Base-by-base conservation (phyloP, 257 asterid genomes). In the Salvia hispanica region DNA sequence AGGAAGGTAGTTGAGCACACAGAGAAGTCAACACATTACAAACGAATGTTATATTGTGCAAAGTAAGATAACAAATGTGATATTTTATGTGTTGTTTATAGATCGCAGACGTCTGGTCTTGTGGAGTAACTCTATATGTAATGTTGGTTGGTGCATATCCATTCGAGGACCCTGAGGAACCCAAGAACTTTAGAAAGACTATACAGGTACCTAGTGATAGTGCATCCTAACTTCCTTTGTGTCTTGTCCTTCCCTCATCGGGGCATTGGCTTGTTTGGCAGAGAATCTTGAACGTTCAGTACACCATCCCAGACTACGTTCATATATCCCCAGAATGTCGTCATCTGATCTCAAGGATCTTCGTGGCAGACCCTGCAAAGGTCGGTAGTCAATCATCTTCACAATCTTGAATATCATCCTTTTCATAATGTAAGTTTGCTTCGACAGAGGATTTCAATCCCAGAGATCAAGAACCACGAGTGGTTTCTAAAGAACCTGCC, bases 121-220 rank as follows among this genome's bases (percentile, higher is more conserved):
- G 99, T 80, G 99, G 97, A 51, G 99, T 94, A 56, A 94, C 99
- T 15, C 79, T 94, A 58, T 94, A 94, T 51, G 99, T 94, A 60
- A 94, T 94, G 99, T 77, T 94, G 80, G 97, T 94, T 25, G 99
- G 99, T 11, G 97, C 97, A 46, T 94, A 94, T 74, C 99, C 99
- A 9, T 94, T 94, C 16, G 99, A 94, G 84, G 96, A 91, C 72
- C 97, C 97, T 1, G 97, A 85, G 57, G 99, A 94, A 56, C 99
- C 99, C 56, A 91, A 87, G 46, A 94, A 88, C 76, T 91, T 94
- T 79, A 82, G 95, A 60, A 94, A 89, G 83, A 94, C 99, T 43
- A 94, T 94, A 75, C 99, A 94, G 88, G 99, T 85, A 64, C 72
- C 31, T 25, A 16, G 4, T 48, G 21, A 50, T 34, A 40, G 12